Conservation (phyloP, 2,329 filamentous ascomycete species). For the Xylaria sp. region DNA sequence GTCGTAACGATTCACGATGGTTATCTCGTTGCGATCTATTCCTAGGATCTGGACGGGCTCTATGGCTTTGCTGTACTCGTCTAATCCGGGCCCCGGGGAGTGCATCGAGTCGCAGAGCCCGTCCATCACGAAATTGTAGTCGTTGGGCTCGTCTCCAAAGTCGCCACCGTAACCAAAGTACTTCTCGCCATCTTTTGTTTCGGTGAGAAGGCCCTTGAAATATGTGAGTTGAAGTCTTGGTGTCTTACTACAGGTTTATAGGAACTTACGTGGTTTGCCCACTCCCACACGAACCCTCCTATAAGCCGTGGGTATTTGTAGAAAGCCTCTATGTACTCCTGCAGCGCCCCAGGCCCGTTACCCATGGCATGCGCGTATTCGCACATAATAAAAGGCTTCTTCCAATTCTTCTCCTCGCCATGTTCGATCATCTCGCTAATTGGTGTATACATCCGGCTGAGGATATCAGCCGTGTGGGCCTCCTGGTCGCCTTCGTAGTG, state of each 20-base stretch:
- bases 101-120: conserved; percentile 55
- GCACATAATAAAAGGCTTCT: conserved; percentile 61
- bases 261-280: conserved; percentile 57
- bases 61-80: conserved; percentile 61
- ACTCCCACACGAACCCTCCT: conserved; percentile 69
- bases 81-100: conserved; percentile 52
- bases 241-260: not conserved
- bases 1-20: conserved; percentile 58
- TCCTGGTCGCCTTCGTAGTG: conserved; percentile 68
- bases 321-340: conserved; percentile 70
- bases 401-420: conserved; percentile 46
- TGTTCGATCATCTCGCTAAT: conserved; percentile 48
- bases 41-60: conserved; percentile 59
- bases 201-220: conserved; percentile 45
- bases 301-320: conserved; percentile 60
- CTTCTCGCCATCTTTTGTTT: conserved; percentile 45
- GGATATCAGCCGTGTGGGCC: conserved; percentile 63
- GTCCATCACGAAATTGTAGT: conserved; percentile 62
- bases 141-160: conserved; percentile 63
- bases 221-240: conserved; percentile 4
- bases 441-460: conserved; percentile 66
- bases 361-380: conserved; percentile 69
- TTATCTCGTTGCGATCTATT: conserved; percentile 46
- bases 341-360: conserved; percentile 68
- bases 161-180: conserved; percentile 64